These are phyloP conservation scores for Hydrangea macrophylla DNA, from an alignment of 148 eudicot genomes.

Conservation along the genomic window DNA sequence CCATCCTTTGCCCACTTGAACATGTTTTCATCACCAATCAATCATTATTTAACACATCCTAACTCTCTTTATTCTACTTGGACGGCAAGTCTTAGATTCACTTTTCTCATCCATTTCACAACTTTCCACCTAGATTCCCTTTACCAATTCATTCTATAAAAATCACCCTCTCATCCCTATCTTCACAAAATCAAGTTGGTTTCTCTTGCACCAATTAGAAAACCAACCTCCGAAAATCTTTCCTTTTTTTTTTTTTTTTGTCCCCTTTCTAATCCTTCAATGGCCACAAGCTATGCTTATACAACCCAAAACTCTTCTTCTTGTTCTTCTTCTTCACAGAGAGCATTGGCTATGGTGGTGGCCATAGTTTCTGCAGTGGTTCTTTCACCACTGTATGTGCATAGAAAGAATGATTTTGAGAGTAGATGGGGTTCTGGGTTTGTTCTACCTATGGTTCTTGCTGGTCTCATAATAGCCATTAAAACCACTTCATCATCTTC, in stretches of 20 bases:
- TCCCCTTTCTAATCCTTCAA: slow-evolving; percentile 18
- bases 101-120: slow-evolving; percentile 33
- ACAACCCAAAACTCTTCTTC: slow-evolving; percentile 35
- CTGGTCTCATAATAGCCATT: slow-evolving; percentile 78
- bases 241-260: too few relatives aligned
- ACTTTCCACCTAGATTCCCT: slow-evolving; percentile 56
- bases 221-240: slow-evolving; percentile 10
- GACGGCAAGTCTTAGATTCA: slow-evolving; percentile 45
- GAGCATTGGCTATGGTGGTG: slow-evolving; percentile 70
- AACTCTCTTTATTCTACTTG: slow-evolving; percentile 38
- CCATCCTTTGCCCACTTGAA: slow-evolving; percentile 8
- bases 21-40: background rate
- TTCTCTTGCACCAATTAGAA: slow-evolving; percentile 2
- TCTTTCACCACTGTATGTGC: slow-evolving; percentile 64
- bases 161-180: slow-evolving; percentile 1
- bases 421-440: slow-evolving; percentile 64
- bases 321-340: too few relatives aligned
- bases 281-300: slow-evolving; percentile 28
- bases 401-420: slow-evolving; percentile 39
- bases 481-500: slow-evolving; percentile 50
- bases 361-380: slow-evolving; percentile 60
- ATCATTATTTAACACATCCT: background rate
- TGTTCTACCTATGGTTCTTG: slow-evolving; percentile 69
- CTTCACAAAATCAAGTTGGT: slow-evolving; percentile 19
- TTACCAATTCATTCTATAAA: slow-evolving; percentile 26